Evolutionary conservation across 192 early-diverging fungal genomes (phyloP), one percentile per base, ranked within the genome.

Genomic region (Mortierella claussenii): DNA sequence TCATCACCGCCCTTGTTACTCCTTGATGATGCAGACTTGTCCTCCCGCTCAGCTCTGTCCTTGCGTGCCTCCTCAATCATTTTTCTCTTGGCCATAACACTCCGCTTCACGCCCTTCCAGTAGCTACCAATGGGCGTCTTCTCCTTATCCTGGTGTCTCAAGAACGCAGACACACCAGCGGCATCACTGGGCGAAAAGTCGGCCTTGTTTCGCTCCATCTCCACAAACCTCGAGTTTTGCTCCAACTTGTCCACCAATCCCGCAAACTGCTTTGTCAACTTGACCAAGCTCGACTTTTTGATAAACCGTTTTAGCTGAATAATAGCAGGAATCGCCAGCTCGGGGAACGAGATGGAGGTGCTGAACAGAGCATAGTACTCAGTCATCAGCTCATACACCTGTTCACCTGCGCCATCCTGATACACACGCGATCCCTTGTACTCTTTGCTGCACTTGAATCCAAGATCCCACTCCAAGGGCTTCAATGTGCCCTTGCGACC

Each of bases 281-380:
- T 89, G 33, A 91, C 60, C 82, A 95, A 89, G 62, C 87, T 90
- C 6, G 86, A 86, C 53, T 89, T 85, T 78, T 98, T 98, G 55
- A 92, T 85, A 76, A 90, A 94, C 51, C 95, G 83, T 68, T 93
- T 91, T 60, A 99, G 75, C 56, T 91, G 89, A 20, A 97, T 79
- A 52, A 96, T 86, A 7, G 90, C 94, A 4, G 97, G 96, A 32
- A 96, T 91, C 28, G 83, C 87, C 79, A 96, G 83, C 78, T 99
- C 98, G 12, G 98, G 97, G 88, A 99, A 99, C 8, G 93, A 88
- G 61, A 99, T 95, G 33, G 89, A 91, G 23, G 84, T 81, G 24
- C 89, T 89, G 61, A 87, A 90, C 20, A 87, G 56, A 17, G 90
- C 87, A 79, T 94, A 90, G 48, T 90, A 92, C 48, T 93, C 89